Conservation (phyloP, 2,329 filamentous ascomycete species). For the Elsinoe australis region DNA sequence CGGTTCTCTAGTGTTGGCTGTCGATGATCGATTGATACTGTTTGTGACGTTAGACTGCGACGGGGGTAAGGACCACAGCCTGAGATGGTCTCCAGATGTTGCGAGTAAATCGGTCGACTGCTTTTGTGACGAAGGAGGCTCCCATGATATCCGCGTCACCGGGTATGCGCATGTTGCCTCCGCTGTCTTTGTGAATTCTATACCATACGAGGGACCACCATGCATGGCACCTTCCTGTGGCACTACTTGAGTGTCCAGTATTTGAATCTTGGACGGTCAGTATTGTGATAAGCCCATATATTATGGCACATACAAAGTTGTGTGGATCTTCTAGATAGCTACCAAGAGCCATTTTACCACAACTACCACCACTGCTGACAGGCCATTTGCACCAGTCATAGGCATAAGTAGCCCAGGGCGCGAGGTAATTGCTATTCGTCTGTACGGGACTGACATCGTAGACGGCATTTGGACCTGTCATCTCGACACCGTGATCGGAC, state of each 20-base stretch:
- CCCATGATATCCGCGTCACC: conserved; percentile 90
- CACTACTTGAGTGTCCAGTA: conserved; percentile 76
- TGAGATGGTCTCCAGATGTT: conserved; percentile 88
- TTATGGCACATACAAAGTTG: conserved; percentile 66
- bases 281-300: not conserved
- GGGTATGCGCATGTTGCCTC: conserved; percentile 98
- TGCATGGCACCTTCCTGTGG: conserved; percentile 61
- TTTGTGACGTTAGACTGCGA: conserved; percentile 51
- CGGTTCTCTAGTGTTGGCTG: conserved; percentile 51
- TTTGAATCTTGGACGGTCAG: conserved; percentile 67
- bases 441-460: conserved; percentile 60
- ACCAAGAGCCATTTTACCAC: conserved; percentile 87
- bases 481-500: conserved; percentile 63
- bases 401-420: conserved; percentile 91
- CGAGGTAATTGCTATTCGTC: conserved; percentile 83
- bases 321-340: conserved; percentile 97
- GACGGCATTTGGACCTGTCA: conserved; percentile 48
- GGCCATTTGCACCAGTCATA: conserved; percentile 99
- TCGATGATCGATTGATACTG: conserved; percentile 60
- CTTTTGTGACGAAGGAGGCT: conserved; percentile 89
- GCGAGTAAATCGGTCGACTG: conserved; percentile 90
- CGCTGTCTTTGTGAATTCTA: conserved; percentile 89
- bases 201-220: conserved; percentile 62
- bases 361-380: conserved; percentile 59
- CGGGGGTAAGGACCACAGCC: conserved; percentile 82